A percentile compares a stretch with the other conserved stretches of the same genome.
These are phyloP conservation scores for Schwanniomyces yamadae DNA, from an alignment of 805 yeast genomes.

Conservation along the genomic window DNA sequence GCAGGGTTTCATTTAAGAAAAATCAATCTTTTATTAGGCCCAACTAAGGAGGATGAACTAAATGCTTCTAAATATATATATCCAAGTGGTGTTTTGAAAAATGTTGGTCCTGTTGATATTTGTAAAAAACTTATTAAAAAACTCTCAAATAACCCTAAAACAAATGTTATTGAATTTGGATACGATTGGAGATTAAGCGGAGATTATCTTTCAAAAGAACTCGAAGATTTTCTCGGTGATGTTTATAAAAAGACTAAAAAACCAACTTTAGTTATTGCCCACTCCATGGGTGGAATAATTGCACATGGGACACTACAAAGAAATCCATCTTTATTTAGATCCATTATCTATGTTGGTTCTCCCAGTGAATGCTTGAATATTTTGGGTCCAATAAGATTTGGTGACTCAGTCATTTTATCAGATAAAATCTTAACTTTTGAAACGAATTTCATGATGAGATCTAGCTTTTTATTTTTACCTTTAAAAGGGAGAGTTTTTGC, in stretches of 20 bases:
- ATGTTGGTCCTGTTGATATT: conserved; percentile 86
- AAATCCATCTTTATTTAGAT: conserved; percentile 67
- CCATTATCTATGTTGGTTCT: conserved; percentile 76
- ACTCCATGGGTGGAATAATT: conserved; percentile 92
- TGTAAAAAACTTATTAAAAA: conserved; percentile 58
- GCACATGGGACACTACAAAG: conserved; percentile 76
- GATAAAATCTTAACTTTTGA: conserved; percentile 75
- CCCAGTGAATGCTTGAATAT: conserved; percentile 85
- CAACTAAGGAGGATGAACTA: conserved; percentile 65
- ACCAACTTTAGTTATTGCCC: conserved; percentile 74
- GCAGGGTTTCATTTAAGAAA: conserved; percentile 78
- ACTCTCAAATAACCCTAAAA: conserved; percentile 53
- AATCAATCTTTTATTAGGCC: conserved; percentile 71
- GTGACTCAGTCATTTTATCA: conserved; percentile 76
- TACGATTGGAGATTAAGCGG: conserved; percentile 89
- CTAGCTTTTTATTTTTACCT: conserved; percentile 78
- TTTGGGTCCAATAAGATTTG: conserved; percentile 79
- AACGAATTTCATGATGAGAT: conserved; percentile 85
- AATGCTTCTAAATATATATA: conserved; percentile 50
- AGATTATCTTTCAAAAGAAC: conserved; percentile 50
- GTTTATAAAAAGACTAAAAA: conserved; percentile 50
- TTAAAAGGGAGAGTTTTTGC: conserved; percentile 70
- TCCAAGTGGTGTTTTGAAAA: conserved; percentile 76
- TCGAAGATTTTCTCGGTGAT: conserved; percentile 47
- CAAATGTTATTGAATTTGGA: conserved; percentile 72